Conservation (phyloP, 306 rosid species). For the Citrullus colocynthis region DNA sequence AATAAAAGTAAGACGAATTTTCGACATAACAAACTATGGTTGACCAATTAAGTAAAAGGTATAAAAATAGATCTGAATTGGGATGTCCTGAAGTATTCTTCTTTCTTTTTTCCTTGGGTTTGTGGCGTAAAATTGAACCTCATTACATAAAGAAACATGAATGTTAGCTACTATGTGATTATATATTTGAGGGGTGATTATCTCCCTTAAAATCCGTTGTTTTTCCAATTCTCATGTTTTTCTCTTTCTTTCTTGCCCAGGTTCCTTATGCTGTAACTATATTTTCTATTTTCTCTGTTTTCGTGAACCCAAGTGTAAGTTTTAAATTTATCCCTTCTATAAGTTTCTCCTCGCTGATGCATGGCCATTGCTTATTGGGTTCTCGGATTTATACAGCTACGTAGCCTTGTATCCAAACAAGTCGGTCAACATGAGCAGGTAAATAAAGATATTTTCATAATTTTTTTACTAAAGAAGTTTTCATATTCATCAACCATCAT, state of each 20-base stretch:
- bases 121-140: background rate
- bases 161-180: background rate
- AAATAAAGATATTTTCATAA: background rate
- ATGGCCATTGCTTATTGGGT: background rate
- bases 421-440: constrained; percentile 76
- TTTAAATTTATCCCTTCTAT: background rate
- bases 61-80: too few relatives aligned
- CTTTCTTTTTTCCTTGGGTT: background rate
- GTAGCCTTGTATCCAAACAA: constrained; percentile 84
- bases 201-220: background rate
- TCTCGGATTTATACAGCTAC: constrained; percentile 30
- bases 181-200: background rate
- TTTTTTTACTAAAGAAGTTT: background rate
- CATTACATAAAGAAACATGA: background rate
- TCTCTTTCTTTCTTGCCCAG: constrained; percentile 30
- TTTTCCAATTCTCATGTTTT: background rate
- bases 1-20: too few relatives aligned
- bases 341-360: background rate
- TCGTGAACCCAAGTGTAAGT: constrained; percentile 61
- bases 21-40: too few relatives aligned
- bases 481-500: background rate
- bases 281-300: constrained; percentile 26
- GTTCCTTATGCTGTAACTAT: constrained; percentile 65
- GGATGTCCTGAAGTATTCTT: too few relatives aligned
- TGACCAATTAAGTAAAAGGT: too few relatives aligned